Base-by-base conservation (phyloP, 1,284 basidiomycete genomes). In the Microbotryum scabiosae region DNA sequence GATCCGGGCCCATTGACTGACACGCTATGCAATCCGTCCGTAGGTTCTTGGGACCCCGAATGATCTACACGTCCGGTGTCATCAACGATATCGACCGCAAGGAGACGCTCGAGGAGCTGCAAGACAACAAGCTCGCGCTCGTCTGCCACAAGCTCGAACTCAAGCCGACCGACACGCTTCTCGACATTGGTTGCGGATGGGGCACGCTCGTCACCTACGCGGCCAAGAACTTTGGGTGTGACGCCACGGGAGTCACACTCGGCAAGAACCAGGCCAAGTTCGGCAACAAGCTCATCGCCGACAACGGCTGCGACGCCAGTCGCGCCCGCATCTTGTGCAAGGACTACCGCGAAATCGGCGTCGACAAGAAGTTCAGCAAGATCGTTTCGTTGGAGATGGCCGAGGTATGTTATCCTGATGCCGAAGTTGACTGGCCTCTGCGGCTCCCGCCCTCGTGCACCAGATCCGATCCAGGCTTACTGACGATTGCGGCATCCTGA, bases 371-470 rank as follows among this genome's bases (percentile, higher is more conserved):
- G 65, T 99, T 87, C 76, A 87, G 84, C 74, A 98, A 98, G 81
- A 98, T 99, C 66, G 90, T 94, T 56, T 87, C 85, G 70, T 82
- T 99, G 70, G 94, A 99, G 78, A 98, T 98, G 94, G 94, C 94
- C 44, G 96, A 99, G 80, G 85, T 85, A 63, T 30, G 78, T 70
- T 7, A 9, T 8, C 18, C 4, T 26, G 30, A 5, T 16, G 36
- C 16, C 16, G n/a, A 52, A 49, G 1, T 23, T 14, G 23, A 49
- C 12, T 49, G 20, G 47, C 23, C 12, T 49, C 10, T 49, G 23
- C 7, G 9, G 7, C 12, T 6, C 18, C 2, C 12, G 2, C 18
- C 32, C 16, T 5, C 28, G 28, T 10, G 18, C 30, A 3, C n/a
- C 12, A 7, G 41, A 23, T 25, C 20, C n/a, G 26, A 18, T 45